These are phyloP conservation scores for Pythium guiyangense DNA, from an alignment of 352 stramenopile species.

Conservation along the genomic window DNA sequence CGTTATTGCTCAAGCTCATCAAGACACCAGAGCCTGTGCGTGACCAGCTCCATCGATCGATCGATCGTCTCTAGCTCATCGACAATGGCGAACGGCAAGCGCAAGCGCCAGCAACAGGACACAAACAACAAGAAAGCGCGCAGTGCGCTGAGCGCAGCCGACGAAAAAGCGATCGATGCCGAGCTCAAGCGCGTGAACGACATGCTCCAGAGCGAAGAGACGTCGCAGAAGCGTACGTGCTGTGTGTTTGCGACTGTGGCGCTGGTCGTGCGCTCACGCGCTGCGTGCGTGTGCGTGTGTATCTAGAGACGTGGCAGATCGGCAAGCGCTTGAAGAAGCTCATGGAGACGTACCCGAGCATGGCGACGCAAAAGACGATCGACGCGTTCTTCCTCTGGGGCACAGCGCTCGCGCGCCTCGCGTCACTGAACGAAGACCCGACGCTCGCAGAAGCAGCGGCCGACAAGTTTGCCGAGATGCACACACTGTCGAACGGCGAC, in stretches of 20 bases:
- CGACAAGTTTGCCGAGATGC: conserved; percentile 83
- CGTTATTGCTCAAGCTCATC: no score
- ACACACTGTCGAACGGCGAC: conserved; percentile 33
- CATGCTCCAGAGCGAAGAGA: conserved; percentile 59
- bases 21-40: neutral
- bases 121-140: conserved; percentile 7
- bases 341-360: conserved; percentile 49
- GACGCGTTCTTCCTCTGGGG: conserved; percentile 83
- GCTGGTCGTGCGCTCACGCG: neutral
- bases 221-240: conserved; percentile 47
- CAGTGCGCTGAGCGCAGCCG: neutral
- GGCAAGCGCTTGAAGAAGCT: conserved; percentile 80
- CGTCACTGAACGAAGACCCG: conserved; percentile 71
- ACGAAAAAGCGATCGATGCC: conserved; percentile 17
- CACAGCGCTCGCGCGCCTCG: conserved; percentile 64
- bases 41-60: neutral
- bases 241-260: neutral
- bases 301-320: conserved; percentile 80
- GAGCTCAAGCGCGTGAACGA: conserved; percentile 50
- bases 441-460: conserved; percentile 62
- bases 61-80: neutral
- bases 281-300: conserved; percentile 6
- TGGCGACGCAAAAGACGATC: conserved; percentile 49
- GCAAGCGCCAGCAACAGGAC: conserved; percentile 12
- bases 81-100: conserved; percentile 7